A percentile compares a stretch with the other conserved stretches of the same genome.
Conservation (phyloP, 148 eudicot genomes). For the Silene conica region DNA sequence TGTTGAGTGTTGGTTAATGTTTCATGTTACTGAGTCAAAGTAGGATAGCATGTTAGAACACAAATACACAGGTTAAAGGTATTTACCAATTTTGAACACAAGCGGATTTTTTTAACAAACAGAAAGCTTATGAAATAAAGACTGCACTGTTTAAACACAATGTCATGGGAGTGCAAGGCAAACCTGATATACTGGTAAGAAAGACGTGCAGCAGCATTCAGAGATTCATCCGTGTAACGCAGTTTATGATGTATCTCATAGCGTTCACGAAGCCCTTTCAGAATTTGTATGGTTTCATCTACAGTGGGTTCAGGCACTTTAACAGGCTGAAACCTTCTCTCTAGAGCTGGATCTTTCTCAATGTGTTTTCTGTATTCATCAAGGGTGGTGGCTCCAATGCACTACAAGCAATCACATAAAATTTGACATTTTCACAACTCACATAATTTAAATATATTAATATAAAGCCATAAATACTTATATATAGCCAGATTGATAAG, state of each 20-base stretch:
- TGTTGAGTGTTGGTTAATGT: too few relatives aligned
- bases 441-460: conserved; percentile 3
- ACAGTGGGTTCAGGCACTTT: conserved; percentile 94
- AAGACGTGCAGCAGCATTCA: conserved; percentile 75
- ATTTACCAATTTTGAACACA: too few relatives aligned
- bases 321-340: conserved; percentile 92
- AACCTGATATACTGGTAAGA: conserved; percentile 86
- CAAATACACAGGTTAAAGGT: too few relatives aligned
- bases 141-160: neutral
- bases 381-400: conserved; percentile 94
- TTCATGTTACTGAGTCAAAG: too few relatives aligned
- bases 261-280: conserved; percentile 82
- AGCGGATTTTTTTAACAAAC: neutral
- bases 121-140: neutral
- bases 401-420: conserved; percentile 37
- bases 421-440: neutral
- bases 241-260: conserved; percentile 94
- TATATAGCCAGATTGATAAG: conserved; percentile 1
- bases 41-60: too few relatives aligned
- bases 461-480: neutral
- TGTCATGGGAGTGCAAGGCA: neutral
- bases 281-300: conserved; percentile 81
- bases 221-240: conserved; percentile 78
- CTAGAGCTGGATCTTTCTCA: conserved; percentile 94
- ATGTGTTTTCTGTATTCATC: conserved; percentile 95